Percentiles rank a stretch among this genome's conserved stretches.
Evolutionary conservation across 352 stramenopile genomes (phyloP).

Genomic region (Thalassiosira livingstoniorum): DNA sequence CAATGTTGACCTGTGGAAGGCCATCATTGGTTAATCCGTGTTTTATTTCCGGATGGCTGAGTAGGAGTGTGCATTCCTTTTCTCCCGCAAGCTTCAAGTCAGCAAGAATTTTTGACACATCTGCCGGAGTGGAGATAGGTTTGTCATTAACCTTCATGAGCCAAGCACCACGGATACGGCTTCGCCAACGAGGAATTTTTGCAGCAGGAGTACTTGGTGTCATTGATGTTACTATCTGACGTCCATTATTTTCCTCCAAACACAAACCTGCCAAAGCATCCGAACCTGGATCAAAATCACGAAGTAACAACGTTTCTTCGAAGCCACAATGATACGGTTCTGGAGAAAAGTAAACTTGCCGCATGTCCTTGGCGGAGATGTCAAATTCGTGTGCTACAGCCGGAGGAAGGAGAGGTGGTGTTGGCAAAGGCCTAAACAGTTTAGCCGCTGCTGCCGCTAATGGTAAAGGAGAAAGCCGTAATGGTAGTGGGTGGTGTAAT

Average conservation of each 20-base stretch:
- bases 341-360: constrained; percentile 13
- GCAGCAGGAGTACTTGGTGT: constrained; percentile 15
- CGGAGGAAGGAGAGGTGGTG: background rate
- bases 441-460: background rate
- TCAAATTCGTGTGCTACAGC: background rate
- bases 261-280: background rate
- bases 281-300: background rate
- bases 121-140: background rate
- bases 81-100: no score
- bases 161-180: constrained; percentile 8
- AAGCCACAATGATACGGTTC: constrained; percentile 15
- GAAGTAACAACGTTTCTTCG: constrained; percentile 1
- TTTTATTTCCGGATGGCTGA: no score
- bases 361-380: constrained; percentile 7
- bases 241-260: background rate
- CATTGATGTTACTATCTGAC: constrained; percentile 12
- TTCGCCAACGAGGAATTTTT: background rate
- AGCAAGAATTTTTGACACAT: no score
- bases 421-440: background rate
- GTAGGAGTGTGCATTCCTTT: no score
- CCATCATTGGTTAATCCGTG: no score
- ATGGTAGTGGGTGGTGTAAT: background rate
- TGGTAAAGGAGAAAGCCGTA: background rate
- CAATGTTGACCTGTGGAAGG: no score
- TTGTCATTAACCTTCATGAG: background rate